Base-by-base conservation (phyloP, 768 basidiomycete species). In the Calocybe gangraenosa region DNA sequence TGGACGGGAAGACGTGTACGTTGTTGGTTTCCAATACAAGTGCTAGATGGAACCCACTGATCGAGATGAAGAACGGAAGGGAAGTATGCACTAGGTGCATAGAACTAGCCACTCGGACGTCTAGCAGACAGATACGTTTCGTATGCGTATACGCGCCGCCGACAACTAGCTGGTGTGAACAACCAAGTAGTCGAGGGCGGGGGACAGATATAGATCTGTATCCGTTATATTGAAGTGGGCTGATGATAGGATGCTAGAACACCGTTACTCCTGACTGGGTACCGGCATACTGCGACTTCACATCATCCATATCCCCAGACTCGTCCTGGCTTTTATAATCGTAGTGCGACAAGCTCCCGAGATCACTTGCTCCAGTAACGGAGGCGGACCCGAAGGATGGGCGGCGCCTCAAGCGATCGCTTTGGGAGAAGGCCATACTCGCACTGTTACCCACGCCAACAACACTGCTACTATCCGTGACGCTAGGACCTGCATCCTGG, bases 291-390 rank as follows among this genome's bases (percentile, higher is more conserved):
- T 93, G 90, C 46, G 82, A 85, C 69, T 91, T 88, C 76, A 92
- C 80, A 61, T 93, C 90, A 60, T 92, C 90, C 59, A 81, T 61
- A 59, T 92, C 90, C 22, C 70, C 75, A 35, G 75, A 74, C 47
- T 87, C 90, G 58, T 92, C 91, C 62, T 92, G 91, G 57, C 88
- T 90, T 79, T 92, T 92, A 67, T 92, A 92, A 52, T 79, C 78
- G 58, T 91, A 79, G 58, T 78, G 80, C 32, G 85, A 86, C 50
- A 89, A 59, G 60, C 87, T 88, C 35, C 87, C 90, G 58, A 87
- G 66, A 56, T 92, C 90, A 44, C 83, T 86, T 23, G 79, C 71
- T 9, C 87, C 88, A 7, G 87, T 71, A 25, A 85, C 80, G 22
- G 82, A 86, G 14, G 84, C 78, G 38, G 68, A 69, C 1, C 75